Evolutionary conservation across 495 filamentous ascomycete species (phyloP).

Genomic region (Penicillium cataractarum): DNA sequence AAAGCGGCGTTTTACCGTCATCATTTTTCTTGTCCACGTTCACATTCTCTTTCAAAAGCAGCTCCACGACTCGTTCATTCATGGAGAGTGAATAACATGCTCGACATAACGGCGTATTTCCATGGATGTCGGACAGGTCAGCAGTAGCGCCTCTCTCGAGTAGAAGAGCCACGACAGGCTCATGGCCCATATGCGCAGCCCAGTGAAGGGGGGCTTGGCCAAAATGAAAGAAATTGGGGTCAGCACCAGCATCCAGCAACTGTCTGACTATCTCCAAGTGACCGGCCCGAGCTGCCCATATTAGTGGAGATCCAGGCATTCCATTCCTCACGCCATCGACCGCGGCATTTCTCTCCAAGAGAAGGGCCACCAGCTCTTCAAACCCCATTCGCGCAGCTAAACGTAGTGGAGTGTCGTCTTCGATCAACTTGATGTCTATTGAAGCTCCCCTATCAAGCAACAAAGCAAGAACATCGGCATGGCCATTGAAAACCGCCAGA

Average conservation of each 20-base stretch:
- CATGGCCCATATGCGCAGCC: neutral
- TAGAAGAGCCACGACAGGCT: conserved; percentile 1
- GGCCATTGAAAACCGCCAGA: conserved; percentile 5
- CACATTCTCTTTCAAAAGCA: conserved; percentile 6
- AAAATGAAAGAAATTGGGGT: neutral
- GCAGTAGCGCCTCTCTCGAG: conserved; percentile 4
- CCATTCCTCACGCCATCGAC: neutral
- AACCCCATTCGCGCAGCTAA: neutral
- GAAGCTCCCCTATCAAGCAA: conserved; percentile 13
- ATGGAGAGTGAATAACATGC: neutral
- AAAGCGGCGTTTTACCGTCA: neutral
- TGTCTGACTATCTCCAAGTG: neutral
- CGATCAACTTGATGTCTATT: neutral
- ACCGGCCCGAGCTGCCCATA: conserved; percentile 2
- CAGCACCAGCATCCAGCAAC: conserved; percentile 11
- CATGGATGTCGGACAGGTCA: neutral
- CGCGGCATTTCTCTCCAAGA: neutral
- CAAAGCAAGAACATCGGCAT: neutral
- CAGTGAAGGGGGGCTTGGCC: conserved; percentile 10
- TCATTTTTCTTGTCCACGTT: neutral
- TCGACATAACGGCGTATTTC: neutral
- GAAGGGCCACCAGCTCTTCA: neutral
- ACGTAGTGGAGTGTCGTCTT: neutral
- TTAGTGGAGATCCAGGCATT: neutral
- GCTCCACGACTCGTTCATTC: neutral